Percentiles rank a stretch among this genome's conserved stretches.
These are phyloP conservation scores for Vitis hybrid DNA, from an alignment of 177 flowering plant genomes.

Conservation along the genomic window DNA sequence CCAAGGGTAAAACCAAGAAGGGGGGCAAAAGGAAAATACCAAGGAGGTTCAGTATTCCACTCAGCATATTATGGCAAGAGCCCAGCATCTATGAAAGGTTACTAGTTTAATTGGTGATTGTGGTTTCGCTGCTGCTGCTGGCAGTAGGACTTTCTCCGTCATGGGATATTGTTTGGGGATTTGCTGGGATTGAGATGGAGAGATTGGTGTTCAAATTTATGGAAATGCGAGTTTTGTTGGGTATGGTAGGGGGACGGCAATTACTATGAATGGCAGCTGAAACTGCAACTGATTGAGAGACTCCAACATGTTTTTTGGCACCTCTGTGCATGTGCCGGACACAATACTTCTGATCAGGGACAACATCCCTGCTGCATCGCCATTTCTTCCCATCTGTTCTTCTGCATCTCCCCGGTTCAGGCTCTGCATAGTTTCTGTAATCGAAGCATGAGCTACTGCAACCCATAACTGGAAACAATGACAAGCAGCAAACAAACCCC, in stretches of 20 bases:
- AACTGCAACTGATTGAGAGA: neutral
- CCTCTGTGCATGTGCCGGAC: constrained; percentile 37
- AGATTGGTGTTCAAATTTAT: constrained; percentile 19
- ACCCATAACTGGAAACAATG: constrained; percentile 13
- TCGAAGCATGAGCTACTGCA: constrained; percentile 4
- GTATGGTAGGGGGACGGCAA: neutral
- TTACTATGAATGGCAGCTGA: neutral
- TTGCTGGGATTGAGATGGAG: constrained; percentile 23
- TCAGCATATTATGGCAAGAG: neutral
- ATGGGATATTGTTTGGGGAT: neutral
- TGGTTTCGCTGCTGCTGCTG: constrained; percentile 32
- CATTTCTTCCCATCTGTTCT: constrained; percentile 54
- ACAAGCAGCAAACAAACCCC: neutral
- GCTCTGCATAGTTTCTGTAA: constrained; percentile 9
- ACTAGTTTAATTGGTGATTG: constrained; percentile 5
- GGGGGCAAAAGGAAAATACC: too few relatives aligned
- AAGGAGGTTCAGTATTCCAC: too few relatives aligned
- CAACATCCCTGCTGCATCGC: constrained; percentile 31
- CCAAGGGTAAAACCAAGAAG: too few relatives aligned
- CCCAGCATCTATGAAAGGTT: neutral
- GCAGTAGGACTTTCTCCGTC: constrained; percentile 16
- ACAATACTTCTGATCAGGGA: constrained; percentile 37
- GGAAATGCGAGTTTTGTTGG: neutral
- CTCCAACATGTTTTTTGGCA: constrained; percentile 15
- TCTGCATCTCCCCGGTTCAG: constrained; percentile 33